Evolutionary conservation across 2,329 filamentous ascomycete genomes (phyloP).

Genomic region (Phyllosticta citriasiana): DNA sequence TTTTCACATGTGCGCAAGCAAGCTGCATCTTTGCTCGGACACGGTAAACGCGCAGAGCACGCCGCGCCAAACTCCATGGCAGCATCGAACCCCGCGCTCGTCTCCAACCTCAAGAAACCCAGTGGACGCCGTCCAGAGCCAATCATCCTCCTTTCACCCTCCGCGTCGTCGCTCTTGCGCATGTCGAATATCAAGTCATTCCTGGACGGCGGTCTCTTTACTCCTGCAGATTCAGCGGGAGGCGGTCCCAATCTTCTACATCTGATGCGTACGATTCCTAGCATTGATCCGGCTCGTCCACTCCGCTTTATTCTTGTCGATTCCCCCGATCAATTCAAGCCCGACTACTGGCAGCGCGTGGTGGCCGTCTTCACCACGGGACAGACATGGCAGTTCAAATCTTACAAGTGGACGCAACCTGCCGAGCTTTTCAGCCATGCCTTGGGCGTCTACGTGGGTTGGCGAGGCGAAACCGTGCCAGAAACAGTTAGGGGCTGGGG

Average conservation of each 20-base stretch:
- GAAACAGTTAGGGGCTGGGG: slow-evolving; percentile 76
- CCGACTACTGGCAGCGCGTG: slow-evolving; percentile 92
- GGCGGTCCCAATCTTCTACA: slow-evolving; percentile 71
- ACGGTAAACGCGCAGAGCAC: slow-evolving; percentile 25
- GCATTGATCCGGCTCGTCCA: slow-evolving; percentile 58
- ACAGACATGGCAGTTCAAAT: slow-evolving; percentile 97
- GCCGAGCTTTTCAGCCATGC: slow-evolving; percentile 84
- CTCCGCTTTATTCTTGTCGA: slow-evolving; percentile 95
- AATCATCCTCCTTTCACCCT: slow-evolving; percentile 94
- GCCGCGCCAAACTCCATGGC: slow-evolving; percentile 35
- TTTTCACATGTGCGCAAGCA: slow-evolving; percentile 89
- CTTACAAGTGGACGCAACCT: slow-evolving; percentile 89
- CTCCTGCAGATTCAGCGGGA: slow-evolving; percentile 58
- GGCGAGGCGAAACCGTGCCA: slow-evolving; percentile 73
- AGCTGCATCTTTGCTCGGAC: slow-evolving; percentile 63
- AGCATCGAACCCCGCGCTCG: slow-evolving; percentile 22
- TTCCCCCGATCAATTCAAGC: slow-evolving; percentile 87
- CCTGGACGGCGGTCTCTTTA: slow-evolving; percentile 74
- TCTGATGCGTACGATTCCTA: slow-evolving; percentile 65
- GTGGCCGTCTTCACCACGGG: slow-evolving; percentile 97
- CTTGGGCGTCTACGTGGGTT: slow-evolving; percentile 80
- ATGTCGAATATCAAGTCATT: slow-evolving; percentile 95
- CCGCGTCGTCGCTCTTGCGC: slow-evolving; percentile 84
- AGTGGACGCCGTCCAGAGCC: slow-evolving; percentile 53
- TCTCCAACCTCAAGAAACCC: slow-evolving; percentile 33